Evolutionary conservation across 371 early-diverging fungal genomes (phyloP), one percentile per base, ranked within the genome.

Genomic region (Aphelidium insulamus): DNA sequence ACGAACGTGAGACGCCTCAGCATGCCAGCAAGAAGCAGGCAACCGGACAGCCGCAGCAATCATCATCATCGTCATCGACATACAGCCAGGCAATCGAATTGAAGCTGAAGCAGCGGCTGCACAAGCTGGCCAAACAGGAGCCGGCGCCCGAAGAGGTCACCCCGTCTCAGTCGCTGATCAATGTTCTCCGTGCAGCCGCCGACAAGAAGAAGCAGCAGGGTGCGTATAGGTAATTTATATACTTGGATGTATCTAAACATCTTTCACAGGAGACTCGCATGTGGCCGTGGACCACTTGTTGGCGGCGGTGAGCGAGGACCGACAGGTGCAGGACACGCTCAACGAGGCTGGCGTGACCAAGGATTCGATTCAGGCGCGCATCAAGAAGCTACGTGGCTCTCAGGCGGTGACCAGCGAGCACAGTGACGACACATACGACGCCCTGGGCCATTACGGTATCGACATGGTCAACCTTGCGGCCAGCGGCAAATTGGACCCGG

Each of bases 361-460:
- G 44, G 68, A 72, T 29, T 50, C 73, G 1, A 43, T 94, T 11
- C 69, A 80, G 50, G 55, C 57, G n/a, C 75, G 79, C 7, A 63
- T 90, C 9, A 47, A 62, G n/a, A 66, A 76, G 49, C 57, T 79
- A 4, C 66, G 88, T 21, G 92, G 94, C 12, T 74, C 61, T 43
- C 66, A 75, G 16, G 66, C 70, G 18, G 85, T 90, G 14, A 81
- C 82, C 34, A 67, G 71, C 25, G 70, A 72, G 48, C 69, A 60
- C 33, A 84, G 83, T 18, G 94, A 94, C 47, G 73, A 72, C 12
- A 72, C 45, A 23, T 71, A 59, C 45, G 80, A 46, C 56, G 85
- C 88, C 3, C 63, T 95, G 11, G 59, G 65, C 30, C 85, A 97
- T 46, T 97, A 94, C 55, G 91, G 88, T 10, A 68, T 91, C 23